Evolutionary conservation across 1,139 yeast genomes (phyloP).

Genomic region (Lizanozyma gosingica): DNA sequence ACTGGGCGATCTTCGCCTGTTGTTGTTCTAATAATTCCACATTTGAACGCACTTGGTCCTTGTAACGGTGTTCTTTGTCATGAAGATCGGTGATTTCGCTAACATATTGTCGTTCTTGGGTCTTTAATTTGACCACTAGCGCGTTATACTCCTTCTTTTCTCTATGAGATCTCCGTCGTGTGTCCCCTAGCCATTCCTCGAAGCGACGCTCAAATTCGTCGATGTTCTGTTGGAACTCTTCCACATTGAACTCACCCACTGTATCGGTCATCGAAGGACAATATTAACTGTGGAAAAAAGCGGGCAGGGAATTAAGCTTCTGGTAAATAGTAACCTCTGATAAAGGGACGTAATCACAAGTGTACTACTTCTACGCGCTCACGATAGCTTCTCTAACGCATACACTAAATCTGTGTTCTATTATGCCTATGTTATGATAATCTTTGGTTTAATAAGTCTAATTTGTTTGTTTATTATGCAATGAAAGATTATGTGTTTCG

Average conservation of each 20-base stretch:
- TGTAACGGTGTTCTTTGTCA: background rate
- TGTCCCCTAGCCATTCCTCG: slow-evolving; percentile 12
- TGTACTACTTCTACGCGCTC: slow-evolving; percentile 1
- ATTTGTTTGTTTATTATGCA: too few relatives aligned
- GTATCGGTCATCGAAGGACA: slow-evolving; percentile 1
- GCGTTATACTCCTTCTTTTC: slow-evolving; percentile 10
- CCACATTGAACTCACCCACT: slow-evolving; percentile 10
- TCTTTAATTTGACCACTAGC: slow-evolving; percentile 3
- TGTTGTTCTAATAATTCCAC: slow-evolving; percentile 10
- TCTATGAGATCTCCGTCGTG: slow-evolving; percentile 9
- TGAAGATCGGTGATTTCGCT: background rate
- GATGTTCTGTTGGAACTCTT: slow-evolving; percentile 12
- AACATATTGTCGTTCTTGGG: background rate
- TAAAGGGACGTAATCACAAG: slow-evolving; percentile 1
- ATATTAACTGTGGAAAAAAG: slow-evolving; percentile 1
- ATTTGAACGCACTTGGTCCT: slow-evolving; percentile 3
- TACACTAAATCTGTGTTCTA: slow-evolving; percentile 1
- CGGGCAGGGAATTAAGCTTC: slow-evolving; percentile 1
- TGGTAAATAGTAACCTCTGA: slow-evolving; percentile 5
- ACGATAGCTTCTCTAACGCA: background rate
- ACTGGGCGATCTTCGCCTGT: slow-evolving; percentile 2
- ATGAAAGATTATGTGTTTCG: too few relatives aligned
- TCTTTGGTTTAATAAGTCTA: too few relatives aligned
- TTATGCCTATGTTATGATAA: background rate
- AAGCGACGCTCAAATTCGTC: slow-evolving; percentile 10